Evolutionary conservation across 805 yeast species (phyloP).

Genomic region (Yamadazyma kitorensis): DNA sequence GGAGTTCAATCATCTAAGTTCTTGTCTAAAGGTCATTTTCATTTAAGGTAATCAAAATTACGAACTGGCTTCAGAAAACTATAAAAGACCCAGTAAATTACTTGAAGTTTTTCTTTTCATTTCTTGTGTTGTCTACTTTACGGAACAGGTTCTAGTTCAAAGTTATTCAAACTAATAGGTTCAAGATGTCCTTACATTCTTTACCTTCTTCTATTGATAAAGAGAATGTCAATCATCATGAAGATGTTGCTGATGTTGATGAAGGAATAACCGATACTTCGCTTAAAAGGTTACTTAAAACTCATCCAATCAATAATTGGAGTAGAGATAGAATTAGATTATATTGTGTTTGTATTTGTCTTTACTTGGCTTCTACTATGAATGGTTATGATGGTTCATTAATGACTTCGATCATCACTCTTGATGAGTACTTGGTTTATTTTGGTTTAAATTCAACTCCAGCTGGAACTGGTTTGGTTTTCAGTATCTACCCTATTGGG

Average conservation of each 20-base stretch:
- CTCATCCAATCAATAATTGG: constrained; percentile 13
- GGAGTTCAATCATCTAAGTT: too few species aligned
- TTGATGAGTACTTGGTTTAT: constrained; percentile 14
- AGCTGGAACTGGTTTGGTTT: constrained; percentile 35
- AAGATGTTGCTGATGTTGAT: neutral
- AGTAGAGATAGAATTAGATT: constrained; percentile 9
- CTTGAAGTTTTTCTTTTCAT: too few species aligned
- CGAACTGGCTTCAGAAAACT: too few species aligned
- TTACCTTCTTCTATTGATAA: too few species aligned
- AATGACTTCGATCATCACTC: constrained; percentile 23
- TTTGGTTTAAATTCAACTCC: constrained; percentile 23
- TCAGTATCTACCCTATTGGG: constrained; percentile 29
- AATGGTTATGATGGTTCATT: constrained; percentile 45
- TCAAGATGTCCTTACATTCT: too few species aligned
- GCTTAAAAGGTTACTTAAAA: constrained; percentile 6
- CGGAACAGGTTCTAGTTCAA: too few species aligned
- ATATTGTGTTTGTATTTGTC: constrained; percentile 12
- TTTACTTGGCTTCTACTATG: constrained; percentile 38
- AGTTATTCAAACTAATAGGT: too few species aligned
- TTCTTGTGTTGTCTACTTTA: too few species aligned
- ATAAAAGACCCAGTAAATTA: too few species aligned
- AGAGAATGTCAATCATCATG: neutral
- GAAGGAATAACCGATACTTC: constrained; percentile 7
- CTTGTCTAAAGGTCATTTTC: too few species aligned
- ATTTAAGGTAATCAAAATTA: too few species aligned